Percentiles rank a stretch among this genome's conserved stretches.
Evolutionary conservation across 2,329 filamentous ascomycete genomes (phyloP).

Genomic region (Fonsecaea erecta): DNA sequence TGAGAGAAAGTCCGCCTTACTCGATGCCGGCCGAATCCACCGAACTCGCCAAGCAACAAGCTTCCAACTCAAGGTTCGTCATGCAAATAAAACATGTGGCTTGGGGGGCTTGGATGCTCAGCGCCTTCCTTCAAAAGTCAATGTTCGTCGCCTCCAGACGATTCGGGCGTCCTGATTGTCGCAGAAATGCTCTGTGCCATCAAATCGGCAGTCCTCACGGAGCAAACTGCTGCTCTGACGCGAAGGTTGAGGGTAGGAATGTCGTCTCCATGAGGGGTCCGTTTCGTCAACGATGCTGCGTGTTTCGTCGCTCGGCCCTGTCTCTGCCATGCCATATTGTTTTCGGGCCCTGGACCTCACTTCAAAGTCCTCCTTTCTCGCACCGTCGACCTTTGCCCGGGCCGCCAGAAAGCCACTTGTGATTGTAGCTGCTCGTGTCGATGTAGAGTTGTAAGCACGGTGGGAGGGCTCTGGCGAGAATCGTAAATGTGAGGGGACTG

Average conservation of each 20-base stretch:
- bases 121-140: slow-evolving; percentile 20
- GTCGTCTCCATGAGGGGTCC: slow-evolving; percentile 14
- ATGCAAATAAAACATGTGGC: background rate
- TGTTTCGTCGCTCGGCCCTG: slow-evolving; percentile 2
- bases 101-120: background rate
- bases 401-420: slow-evolving; percentile 30
- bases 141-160: slow-evolving; percentile 25
- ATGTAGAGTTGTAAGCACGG: background rate
- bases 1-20: background rate
- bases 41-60: background rate
- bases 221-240: background rate
- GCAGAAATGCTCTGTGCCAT: slow-evolving; percentile 17
- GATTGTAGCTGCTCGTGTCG: background rate
- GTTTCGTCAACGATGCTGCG: background rate
- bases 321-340: background rate
- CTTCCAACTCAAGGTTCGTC: background rate
- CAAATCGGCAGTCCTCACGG: slow-evolving; percentile 8
- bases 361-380: slow-evolving; percentile 1
- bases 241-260: slow-evolving; percentile 16
- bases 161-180: slow-evolving; percentile 17
- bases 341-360: background rate
- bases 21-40: background rate
- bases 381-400: slow-evolving; percentile 18
- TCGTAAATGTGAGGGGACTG: background rate
- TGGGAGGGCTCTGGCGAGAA: background rate